Evolutionary conservation across 768 basidiomycete genomes (phyloP).

Genomic region (Lactarius hatsudake): DNA sequence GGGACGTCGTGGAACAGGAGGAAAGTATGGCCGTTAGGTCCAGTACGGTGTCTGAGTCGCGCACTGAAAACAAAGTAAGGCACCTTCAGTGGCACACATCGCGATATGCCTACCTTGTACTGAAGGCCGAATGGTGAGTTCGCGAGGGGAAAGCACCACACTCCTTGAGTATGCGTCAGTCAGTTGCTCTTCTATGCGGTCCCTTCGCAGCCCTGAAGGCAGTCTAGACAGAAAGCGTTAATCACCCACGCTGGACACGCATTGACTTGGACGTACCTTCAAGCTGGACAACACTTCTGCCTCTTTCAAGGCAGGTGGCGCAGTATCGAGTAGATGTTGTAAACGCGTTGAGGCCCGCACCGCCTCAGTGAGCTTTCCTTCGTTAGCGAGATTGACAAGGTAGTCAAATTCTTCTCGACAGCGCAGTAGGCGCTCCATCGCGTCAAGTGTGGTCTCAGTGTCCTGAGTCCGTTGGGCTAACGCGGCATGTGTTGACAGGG

Average conservation of each 20-base stretch:
- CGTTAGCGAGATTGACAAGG: constrained; percentile 46
- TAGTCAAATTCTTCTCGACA: constrained; percentile 48
- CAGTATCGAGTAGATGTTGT: constrained; percentile 43
- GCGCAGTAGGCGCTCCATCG: constrained; percentile 52
- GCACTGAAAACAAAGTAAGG: constrained; percentile 42
- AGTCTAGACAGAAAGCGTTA: constrained; percentile 39
- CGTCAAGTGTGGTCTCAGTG: constrained; percentile 47
- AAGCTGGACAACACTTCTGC: constrained; percentile 54
- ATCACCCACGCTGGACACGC: not conserved
- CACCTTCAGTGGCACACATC: not conserved
- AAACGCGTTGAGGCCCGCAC: constrained; percentile 45
- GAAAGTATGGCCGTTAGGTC: constrained; percentile 53
- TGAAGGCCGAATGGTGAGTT: constrained; percentile 48
- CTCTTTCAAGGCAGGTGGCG: constrained; percentile 50
- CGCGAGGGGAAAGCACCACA: constrained; percentile 48
- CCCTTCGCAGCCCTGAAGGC: constrained; percentile 52
- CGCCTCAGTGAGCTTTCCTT: constrained; percentile 65
- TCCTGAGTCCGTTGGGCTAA: constrained; percentile 63
- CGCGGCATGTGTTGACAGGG: constrained; percentile 56
- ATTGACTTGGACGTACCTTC: constrained; percentile 46
- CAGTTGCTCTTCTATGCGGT: constrained; percentile 68
- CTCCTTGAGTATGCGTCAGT: constrained; percentile 64
- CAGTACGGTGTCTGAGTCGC: constrained; percentile 50
- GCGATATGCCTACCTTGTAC: constrained; percentile 48
- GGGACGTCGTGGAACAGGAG: constrained; percentile 53